phyloP scores from a whole-genome alignment of 2,329 filamentous ascomycete species.

The Pseudocercospora eumusae region DNA sequence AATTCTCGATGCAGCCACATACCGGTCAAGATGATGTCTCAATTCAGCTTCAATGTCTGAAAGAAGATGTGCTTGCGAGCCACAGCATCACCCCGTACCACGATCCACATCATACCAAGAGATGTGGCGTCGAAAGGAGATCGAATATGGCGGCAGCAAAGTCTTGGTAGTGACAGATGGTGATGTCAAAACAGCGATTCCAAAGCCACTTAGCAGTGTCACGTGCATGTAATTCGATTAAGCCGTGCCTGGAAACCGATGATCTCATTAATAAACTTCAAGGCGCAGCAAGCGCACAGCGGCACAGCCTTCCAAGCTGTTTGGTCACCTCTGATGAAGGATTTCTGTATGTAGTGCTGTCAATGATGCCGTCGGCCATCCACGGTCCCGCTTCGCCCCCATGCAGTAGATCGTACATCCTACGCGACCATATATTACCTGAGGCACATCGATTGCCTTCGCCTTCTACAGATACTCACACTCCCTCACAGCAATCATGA shows the following conservation, averaged over 20 bases:
- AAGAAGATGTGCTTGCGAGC: slow-evolving; percentile 6
- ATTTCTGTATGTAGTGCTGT: not conserved
- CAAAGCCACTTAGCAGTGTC: not conserved
- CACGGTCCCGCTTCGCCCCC: not conserved
- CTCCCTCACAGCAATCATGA: slow-evolving; percentile 31
- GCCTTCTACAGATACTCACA: not conserved
- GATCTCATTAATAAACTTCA: slow-evolving; percentile 6
- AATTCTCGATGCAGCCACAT: not conserved
- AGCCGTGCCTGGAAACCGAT: not conserved
- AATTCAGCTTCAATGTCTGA: not conserved
- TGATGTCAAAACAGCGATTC: not conserved
- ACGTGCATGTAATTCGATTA: not conserved
- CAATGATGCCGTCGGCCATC: slow-evolving; percentile 1
- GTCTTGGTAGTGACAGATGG: not conserved
- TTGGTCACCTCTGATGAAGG: not conserved
- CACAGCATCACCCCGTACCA: not conserved
- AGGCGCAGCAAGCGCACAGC: slow-evolving; percentile 1
- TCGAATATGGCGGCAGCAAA: not conserved
- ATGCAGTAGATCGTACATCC: not conserved
- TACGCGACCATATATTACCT: not conserved
- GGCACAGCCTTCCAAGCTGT: slow-evolving; percentile 5
- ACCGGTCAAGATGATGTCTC: not conserved
- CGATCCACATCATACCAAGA: not conserved
- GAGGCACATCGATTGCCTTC: slow-evolving; percentile 1
- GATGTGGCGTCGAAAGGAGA: not conserved